Base-by-base conservation (phyloP, 257 asterid genomes). In the Fraxinus anomala region DNA sequence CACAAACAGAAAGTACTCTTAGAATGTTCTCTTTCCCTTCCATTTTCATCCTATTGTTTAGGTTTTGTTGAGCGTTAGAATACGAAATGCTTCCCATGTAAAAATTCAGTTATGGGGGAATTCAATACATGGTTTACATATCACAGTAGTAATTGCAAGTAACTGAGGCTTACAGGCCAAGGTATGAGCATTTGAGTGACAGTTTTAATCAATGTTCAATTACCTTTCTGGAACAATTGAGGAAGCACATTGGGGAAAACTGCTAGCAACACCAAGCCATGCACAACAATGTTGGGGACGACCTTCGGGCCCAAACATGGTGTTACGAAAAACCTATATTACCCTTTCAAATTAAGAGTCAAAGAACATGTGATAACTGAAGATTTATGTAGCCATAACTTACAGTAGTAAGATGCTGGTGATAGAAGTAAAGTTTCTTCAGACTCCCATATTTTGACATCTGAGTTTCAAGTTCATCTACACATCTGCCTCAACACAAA, bases 231-330 rank as follows among this genome's bases (percentile, higher is more conserved):
- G 93, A 28, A 93, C 89, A 87, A 96, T 87, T 76, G 89, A 87
- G 44, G 98, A 93, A 76, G 98, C 98, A 79, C 98, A 96, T 87
- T 95, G 97, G 0, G 97, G 97, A 68, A 95, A 95, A 86, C 98
- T 95, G 87, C 98, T 89, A 61, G 99, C 99, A 77, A 93, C 97
- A 80, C 99, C 98, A 85, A 95, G 99, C 99, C 99, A 95, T 75
- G 98, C 99, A 87, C 98, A 96, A 88, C 98, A 96, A 88, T 96
- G 99, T 78, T 96, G 99, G 11, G 99, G 99, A 75, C 99, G 96
- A 37, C 99, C 99, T 88, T 96, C 99, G 10, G 97, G 99, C 78
- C 97, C 99, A 87, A 96, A 96, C 99, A 93, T 96, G 83, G 99
- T 96, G 89, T 93, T 92, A 61, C 98, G 94, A 70, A 96, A 96